Base-by-base conservation (phyloP, 2,329 filamentous ascomycete species). In the Phialophora tarda region DNA sequence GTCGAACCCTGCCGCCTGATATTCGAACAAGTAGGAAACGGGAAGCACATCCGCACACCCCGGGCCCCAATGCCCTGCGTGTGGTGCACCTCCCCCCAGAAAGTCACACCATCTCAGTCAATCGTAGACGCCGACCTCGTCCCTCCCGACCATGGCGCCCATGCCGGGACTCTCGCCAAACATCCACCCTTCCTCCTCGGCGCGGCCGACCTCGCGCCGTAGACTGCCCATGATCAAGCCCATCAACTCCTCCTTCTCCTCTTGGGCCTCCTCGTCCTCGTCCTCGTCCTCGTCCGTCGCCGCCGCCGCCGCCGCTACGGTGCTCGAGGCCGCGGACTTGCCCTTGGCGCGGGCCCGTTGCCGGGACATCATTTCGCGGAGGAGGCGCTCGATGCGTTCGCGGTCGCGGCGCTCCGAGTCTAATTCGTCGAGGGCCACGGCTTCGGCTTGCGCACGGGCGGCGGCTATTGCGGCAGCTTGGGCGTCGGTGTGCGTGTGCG, bases 181-280 rank as follows among this genome's bases (percentile, higher is more conserved):
- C 89, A 96, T 96, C 93, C 93, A 97, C 73, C 89, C 91, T 74
- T 97, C 93, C 59, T 95, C 91, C 24, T 91, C 85, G 58, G 96
- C 79, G 14, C 89, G 87, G 17, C 86, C 85, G 1, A 93, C 89
- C 75, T 92, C 92, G 65, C 86, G 86, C 71, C 87, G 83, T 62
- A 96, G 80, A 76, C 89, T 93, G 38, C 87, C 85, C 69, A 87
- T 86, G 56, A 93, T 85, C 24, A 87, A 84, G 69, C 90, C 87
- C 28, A 92, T 81, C 3, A 93, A 83, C 77, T 93, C 91, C 88
- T 57, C 63, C 63, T 71, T 67, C 61, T 76, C 70, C 54, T 21
- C 51, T 11, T 34, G 55, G 50, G 26, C 38, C n/a, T 56, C 58
- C 21, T 64, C 48, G 70, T 71, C 24, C 64, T 80, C 83, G 83